Conservation (phyloP, 768 basidiomycete species). For the Termitomyces sp. region DNA sequence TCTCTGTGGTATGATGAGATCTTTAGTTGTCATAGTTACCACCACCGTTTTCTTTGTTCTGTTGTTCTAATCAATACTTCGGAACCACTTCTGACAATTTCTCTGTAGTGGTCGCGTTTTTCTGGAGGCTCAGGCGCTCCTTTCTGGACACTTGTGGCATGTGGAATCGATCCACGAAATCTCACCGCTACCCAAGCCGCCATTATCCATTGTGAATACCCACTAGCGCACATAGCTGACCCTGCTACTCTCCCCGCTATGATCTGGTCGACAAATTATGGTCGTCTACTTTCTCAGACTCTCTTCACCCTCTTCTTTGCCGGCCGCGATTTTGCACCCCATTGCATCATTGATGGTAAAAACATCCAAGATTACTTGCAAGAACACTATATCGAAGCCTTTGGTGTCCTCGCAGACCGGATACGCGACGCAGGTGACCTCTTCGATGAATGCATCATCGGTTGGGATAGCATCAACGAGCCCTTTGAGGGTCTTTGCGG, state of each 20-base stretch:
- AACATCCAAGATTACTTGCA: constrained; percentile 92
- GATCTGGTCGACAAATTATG: constrained; percentile 97
- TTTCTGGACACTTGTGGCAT: constrained; percentile 87
- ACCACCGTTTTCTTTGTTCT: not conserved
- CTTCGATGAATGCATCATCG: constrained; percentile 83
- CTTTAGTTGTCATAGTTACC: not conserved
- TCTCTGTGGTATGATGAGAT: too few relatives aligned
- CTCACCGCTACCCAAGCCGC: constrained; percentile 84
- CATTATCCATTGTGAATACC: constrained; percentile 87
- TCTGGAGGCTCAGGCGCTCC: constrained; percentile 94
- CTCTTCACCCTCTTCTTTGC: constrained; percentile 95
- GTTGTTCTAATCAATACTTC: not conserved
- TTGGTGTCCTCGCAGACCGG: constrained; percentile 69
- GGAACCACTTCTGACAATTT: not conserved
- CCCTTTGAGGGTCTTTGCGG: constrained; percentile 78
- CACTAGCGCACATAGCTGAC: constrained; percentile 50
- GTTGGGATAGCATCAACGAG: constrained; percentile 97
- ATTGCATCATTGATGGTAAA: constrained; percentile 83
- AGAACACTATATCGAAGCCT: constrained; percentile 67
- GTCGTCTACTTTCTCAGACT: constrained; percentile 81
- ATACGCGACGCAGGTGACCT: constrained; percentile 72
- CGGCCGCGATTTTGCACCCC: constrained; percentile 84
- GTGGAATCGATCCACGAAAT: constrained; percentile 82
- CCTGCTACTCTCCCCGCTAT: constrained; percentile 82
- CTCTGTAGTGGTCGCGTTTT: constrained; percentile 84